Percentiles rank a stretch among this genome's conserved stretches.
These are phyloP conservation scores for Cadophora sp. DNA, from an alignment of 2,329 filamentous ascomycete genomes.

Conservation along the genomic window DNA sequence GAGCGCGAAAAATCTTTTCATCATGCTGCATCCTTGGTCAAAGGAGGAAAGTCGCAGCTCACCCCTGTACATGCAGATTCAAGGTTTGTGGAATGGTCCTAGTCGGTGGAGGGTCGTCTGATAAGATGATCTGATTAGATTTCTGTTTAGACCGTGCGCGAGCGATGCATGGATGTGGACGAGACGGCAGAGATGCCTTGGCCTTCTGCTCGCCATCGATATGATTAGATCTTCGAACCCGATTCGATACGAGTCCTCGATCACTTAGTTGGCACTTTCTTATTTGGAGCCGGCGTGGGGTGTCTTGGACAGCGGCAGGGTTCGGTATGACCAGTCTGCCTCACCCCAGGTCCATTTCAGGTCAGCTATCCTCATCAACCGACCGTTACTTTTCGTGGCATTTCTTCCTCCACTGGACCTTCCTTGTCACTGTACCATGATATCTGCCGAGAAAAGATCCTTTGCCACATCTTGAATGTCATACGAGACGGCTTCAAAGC, in stretches of 20 bases:
- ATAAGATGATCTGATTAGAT: conserved; percentile 10
- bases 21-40: not conserved
- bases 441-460: not conserved
- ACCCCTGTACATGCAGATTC: not conserved
- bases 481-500: not conserved
- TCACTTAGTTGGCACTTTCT: not conserved
- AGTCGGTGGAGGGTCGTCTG: not conserved
- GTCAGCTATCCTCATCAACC: not conserved
- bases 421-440: not conserved
- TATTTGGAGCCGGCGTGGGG: not conserved
- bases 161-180: not conserved
- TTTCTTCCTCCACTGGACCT: not conserved
- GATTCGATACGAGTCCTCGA: not conserved
- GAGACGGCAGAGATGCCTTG: not conserved
- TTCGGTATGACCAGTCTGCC: not conserved
- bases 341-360: too few species aligned
- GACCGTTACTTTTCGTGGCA: not conserved
- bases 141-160: not conserved
- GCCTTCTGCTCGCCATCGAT: not conserved
- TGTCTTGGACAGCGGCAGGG: not conserved
- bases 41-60: conserved; percentile 5
- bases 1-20: not conserved
- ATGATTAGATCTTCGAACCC: not conserved
- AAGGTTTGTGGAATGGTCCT: not conserved
- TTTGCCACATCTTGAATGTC: not conserved